These are phyloP conservation scores for Daldinia vernicosa DNA, from an alignment of 495 filamentous ascomycete genomes.

Conservation along the genomic window DNA sequence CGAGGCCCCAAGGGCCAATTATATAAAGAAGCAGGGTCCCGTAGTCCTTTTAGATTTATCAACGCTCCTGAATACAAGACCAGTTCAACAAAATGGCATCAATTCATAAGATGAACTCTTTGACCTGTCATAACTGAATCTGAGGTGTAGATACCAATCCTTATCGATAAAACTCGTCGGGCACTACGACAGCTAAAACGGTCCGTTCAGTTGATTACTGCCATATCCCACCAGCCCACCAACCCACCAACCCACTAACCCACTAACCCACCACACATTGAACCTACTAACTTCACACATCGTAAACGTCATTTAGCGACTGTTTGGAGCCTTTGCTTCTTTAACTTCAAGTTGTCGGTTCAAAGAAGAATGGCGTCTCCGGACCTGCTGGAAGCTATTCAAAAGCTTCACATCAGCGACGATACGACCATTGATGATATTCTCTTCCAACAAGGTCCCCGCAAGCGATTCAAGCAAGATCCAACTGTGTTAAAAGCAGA, in stretches of 20 bases:
- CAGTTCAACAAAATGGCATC: too few species aligned
- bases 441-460: constrained; percentile 62
- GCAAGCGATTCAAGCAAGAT: constrained; percentile 65
- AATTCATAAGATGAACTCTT: too few species aligned
- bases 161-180: not conserved
- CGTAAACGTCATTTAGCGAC: constrained; percentile 13
- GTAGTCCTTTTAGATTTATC: too few species aligned
- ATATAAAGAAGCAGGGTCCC: too few species aligned
- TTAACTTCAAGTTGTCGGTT: not conserved
- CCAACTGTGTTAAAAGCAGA: constrained; percentile 68
- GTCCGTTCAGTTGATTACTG: not conserved
- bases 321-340: constrained; percentile 1
- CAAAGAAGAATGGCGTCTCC: constrained; percentile 50
- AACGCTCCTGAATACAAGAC: too few species aligned
- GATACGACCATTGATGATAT: constrained; percentile 63
- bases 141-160: too few species aligned
- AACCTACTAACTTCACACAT: constrained; percentile 2
- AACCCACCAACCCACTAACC: constrained; percentile 1
- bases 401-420: constrained; percentile 50
- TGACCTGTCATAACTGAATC: too few species aligned
- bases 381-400: constrained; percentile 51
- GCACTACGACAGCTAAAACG: not conserved
- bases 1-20: too few species aligned
- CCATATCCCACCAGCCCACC: constrained; percentile 17
- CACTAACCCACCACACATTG: constrained; percentile 8